Conservation (phyloP, 2,329 filamentous ascomycete species). For the Ophiostoma montium region DNA sequence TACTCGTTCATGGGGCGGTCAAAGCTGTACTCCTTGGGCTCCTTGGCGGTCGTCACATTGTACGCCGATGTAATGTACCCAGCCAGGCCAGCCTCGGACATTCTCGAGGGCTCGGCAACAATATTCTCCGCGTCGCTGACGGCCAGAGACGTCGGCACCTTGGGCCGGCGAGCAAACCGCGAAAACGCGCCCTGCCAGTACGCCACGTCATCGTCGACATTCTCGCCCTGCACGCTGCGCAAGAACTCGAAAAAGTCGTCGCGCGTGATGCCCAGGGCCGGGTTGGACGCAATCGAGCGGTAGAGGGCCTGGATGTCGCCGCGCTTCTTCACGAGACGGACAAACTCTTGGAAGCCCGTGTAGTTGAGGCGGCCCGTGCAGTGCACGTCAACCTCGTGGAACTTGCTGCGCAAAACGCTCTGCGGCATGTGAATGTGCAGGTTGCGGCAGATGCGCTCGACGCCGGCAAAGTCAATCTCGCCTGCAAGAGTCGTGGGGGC, state of each 20-base stretch:
- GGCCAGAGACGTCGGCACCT: conserved; percentile 17
- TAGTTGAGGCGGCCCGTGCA: conserved; percentile 58
- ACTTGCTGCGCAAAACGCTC: conserved; percentile 57
- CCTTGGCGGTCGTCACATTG: conserved; percentile 52
- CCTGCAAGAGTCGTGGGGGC: conserved; percentile 42
- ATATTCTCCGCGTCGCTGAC: not conserved
- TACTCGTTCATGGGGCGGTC: conserved; percentile 89
- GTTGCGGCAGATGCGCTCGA: conserved; percentile 73
- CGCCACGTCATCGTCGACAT: conserved; percentile 50
- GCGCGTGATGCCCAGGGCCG: conserved; percentile 51
- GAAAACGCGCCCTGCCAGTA: conserved; percentile 62
- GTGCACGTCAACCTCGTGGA: conserved; percentile 55
- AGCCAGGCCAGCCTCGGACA: conserved; percentile 68
- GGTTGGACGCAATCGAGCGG: conserved; percentile 41
- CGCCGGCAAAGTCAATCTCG: conserved; percentile 61
- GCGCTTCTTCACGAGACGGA: conserved; percentile 68
- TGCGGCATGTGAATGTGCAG: conserved; percentile 84
- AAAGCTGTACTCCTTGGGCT: conserved; percentile 48
- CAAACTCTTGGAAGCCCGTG: conserved; percentile 68
- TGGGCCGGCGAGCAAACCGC: conserved; percentile 49
- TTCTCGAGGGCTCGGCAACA: conserved; percentile 34
- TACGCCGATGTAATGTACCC: conserved; percentile 61
- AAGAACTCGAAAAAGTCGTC: conserved; percentile 67
- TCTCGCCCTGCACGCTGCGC: conserved; percentile 56
- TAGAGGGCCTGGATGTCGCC: conserved; percentile 69